Evolutionary conservation across 352 stramenopile genomes (phyloP), one percentile per base, ranked within the genome.

Genomic region (Phytophthora podocarpi): DNA sequence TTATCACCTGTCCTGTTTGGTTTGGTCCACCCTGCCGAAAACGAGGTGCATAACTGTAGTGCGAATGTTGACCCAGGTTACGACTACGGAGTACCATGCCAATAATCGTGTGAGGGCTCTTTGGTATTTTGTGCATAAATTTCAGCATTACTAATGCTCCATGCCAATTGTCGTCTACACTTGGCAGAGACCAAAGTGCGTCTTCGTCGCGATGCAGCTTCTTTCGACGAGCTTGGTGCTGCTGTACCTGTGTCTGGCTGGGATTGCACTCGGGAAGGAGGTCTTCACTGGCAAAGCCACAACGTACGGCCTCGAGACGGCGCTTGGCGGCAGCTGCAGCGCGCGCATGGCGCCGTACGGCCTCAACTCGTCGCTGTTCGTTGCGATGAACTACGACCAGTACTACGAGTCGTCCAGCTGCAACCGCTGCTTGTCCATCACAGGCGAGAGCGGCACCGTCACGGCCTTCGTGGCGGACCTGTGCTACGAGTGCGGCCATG

Each of bases 361-460:
- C 7, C 31, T 85, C 31, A 70, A 82, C 34, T 63, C 61, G 47
- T 70, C 60, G 42, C 67, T 85, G 4, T 82, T 87, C 42, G 78
- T 81, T 21, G 78, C 78, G 32, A 85, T 89, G 62, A 89, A 90
- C 66, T 73, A 71, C 30, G 66, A 85, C 23, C 79, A 89, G 50
- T 87, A 88, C 59, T 79, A 67, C 50, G 64, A 74, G 21, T 83
- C 76, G 15, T 69, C 72, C 7, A 74, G 59, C 56, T 89, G 78
- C 59, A 86, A 76, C 26, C 80, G 82, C 45, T 88, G 78, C 50
- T 63, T 88, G 45, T 74, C 62, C 24, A 71, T 88, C 34, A 78
- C 64, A 23, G 76, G 76, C 40, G 67, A 75, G 26, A 70, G 57
- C 51, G 75, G 72, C 31, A 82, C 68, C 13, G 76, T 80, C 16